Conservation (phyloP, 2,329 filamentous ascomycete species). For the Amauroascus niger region DNA sequence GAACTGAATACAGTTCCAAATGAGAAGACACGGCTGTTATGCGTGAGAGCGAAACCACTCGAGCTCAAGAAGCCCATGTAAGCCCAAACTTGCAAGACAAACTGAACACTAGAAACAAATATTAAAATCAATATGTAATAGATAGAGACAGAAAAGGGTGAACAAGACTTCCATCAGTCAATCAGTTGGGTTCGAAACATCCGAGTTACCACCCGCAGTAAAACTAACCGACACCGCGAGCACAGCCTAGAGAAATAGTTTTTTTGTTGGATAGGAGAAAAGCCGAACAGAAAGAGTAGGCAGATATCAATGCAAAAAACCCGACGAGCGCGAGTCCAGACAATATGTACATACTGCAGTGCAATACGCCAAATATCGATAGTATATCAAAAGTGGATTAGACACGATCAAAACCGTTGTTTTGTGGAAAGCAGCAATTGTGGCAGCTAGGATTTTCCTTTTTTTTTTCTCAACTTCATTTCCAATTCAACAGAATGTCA, state of each 20-base stretch:
- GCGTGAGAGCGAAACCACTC: neutral
- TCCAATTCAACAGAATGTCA: neutral
- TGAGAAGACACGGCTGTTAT: neutral
- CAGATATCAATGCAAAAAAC: slow-evolving; percentile 7
- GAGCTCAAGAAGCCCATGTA: neutral
- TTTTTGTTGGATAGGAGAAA: slow-evolving; percentile 1
- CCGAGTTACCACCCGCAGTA: too few species aligned
- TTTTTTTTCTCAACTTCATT: neutral
- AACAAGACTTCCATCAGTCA: neutral
- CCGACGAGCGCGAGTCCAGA: slow-evolving; percentile 1
- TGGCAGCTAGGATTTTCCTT: neutral
- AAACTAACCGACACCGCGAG: slow-evolving; percentile 1
- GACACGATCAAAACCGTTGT: slow-evolving; percentile 4
- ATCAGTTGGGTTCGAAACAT: too few species aligned
- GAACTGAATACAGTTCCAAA: neutral
- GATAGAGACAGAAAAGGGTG: neutral
- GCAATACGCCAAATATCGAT: slow-evolving; percentile 12
- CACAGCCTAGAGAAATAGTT: slow-evolving; percentile 1
- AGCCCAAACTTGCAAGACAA: neutral
- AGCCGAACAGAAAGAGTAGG: slow-evolving; percentile 9
- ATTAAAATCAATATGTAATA: slow-evolving; percentile 10
- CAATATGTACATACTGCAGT: slow-evolving; percentile 10
- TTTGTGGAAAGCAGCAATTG: neutral
- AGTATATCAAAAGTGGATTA: neutral
- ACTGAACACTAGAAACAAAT: neutral